Conservation (phyloP, 2,329 filamentous ascomycete genomes). For the Penicillium sp. region DNA sequence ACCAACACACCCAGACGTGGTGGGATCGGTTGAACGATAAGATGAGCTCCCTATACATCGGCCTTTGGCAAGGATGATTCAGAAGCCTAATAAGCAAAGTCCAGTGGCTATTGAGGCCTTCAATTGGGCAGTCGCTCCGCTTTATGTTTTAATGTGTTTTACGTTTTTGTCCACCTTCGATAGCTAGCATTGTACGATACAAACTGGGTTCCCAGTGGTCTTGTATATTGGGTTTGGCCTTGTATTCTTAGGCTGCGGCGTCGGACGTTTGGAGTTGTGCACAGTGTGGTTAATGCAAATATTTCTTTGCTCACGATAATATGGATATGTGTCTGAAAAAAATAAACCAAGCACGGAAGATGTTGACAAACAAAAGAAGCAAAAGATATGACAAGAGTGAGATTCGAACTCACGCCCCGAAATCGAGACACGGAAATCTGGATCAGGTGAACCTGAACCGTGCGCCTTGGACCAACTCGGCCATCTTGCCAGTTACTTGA, state of each 20-base stretch:
- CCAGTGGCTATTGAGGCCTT: neutral
- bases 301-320: too few relatives aligned
- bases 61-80: neutral
- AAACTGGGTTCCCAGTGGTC: slow-evolving; percentile 2
- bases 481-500: slow-evolving; percentile 36
- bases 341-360: too few relatives aligned
- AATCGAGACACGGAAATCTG: slow-evolving; percentile 22
- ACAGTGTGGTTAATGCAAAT: too few relatives aligned
- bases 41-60: neutral
- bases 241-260: slow-evolving; percentile 5
- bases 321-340: too few relatives aligned
- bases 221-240: slow-evolving; percentile 7
- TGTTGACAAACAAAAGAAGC: too few relatives aligned
- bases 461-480: slow-evolving; percentile 34
- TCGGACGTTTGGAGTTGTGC: neutral
- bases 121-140: neutral
- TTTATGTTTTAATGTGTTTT: neutral
- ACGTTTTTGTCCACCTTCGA: slow-evolving; percentile 8
- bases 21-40: slow-evolving; percentile 64
- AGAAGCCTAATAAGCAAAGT: neutral
- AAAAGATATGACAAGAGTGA: slow-evolving; percentile 22
- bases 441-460: slow-evolving; percentile 25
- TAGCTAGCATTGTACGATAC: slow-evolving; percentile 10
- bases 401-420: slow-evolving; percentile 25
- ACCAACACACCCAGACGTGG: slow-evolving; percentile 75